Evolutionary conservation across 257 asterid genomes (phyloP), one percentile per base, ranked within the genome.

Genomic region (Solanum phureja): DNA sequence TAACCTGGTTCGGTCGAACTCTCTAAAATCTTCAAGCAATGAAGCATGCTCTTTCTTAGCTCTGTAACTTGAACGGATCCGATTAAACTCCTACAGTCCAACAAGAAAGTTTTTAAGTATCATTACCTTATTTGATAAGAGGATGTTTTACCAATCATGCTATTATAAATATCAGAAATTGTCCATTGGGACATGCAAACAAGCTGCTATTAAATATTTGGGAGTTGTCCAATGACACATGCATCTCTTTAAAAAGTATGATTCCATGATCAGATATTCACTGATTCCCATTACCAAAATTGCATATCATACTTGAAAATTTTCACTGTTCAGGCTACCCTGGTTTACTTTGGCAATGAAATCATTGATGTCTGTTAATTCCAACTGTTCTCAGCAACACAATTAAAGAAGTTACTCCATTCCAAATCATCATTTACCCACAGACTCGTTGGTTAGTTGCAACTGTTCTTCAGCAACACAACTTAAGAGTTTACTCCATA

Each of bases 41-140:
- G 98, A 95, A 31, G 98, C 98, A 74, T 97, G 99, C 93, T 97
- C 98, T 92, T 93, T 95, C 93, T 95, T 97, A 87, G 98, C 98
- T 91, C 97, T 94, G 90, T 93, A 90, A 88, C 98, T 97, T 86
- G 98, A 95, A 89, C 94, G 95, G 83, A 97, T 96, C 86, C 98
- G 93, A 86, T 93, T 94, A 90, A 94, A 97, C 91, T 97, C 99
- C 99, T 97, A 86, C 40, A 90, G 42, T 73, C 86, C 87, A 71
- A 85, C 79, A 83, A 87, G 88, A 68, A 75, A 38, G 82, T 84
- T 23, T 46, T 31, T 49, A 23, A 33, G 38, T 81, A 81, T 46
- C 27, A 16, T 46, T 82, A 49, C 85, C 29, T 49, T 29, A 46
- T 46, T 49, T 49, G 35, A 49, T 49, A 82, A 29, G 69, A 82